These are phyloP conservation scores for Psilocybe tampanensis DNA, from an alignment of 768 basidiomycete species.

Conservation along the genomic window DNA sequence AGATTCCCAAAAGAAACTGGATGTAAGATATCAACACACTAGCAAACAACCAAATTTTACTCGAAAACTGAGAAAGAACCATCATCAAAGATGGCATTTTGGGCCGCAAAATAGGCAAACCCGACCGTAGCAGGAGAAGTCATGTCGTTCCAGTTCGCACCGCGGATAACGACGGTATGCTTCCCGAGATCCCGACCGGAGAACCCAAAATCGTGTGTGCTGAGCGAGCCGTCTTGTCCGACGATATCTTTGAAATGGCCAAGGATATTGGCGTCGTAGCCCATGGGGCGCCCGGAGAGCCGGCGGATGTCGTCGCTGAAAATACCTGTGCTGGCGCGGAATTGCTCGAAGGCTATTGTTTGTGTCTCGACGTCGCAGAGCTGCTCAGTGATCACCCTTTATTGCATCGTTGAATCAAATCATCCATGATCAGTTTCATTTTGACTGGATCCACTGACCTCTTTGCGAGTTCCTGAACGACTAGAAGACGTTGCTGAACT, in stretches of 20 bases:
- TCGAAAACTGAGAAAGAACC: too few species aligned
- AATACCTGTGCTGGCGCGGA: constrained; percentile 33
- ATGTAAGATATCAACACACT: too few species aligned
- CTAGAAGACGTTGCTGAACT: constrained; percentile 46
- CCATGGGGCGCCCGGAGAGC: constrained; percentile 36
- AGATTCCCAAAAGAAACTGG: too few species aligned
- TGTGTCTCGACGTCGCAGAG: constrained; percentile 55
- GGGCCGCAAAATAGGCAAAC: constrained; percentile 32
- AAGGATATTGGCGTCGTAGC: constrained; percentile 38
- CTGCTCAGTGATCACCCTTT: constrained; percentile 44
- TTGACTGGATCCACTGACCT: constrained; percentile 24
- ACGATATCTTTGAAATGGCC: constrained; percentile 31
- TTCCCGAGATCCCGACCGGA: constrained; percentile 39
- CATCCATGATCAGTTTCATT: background rate
- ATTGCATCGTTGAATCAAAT: background rate
- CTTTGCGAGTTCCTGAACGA: constrained; percentile 48
- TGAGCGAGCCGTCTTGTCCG: constrained; percentile 38
- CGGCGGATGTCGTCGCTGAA: constrained; percentile 44
- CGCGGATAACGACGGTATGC: constrained; percentile 33
- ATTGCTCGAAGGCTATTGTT: constrained; percentile 44
- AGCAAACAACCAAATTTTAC: too few species aligned
- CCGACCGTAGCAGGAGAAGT: constrained; percentile 30
- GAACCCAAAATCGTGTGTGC: constrained; percentile 40
- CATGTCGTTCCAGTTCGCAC: constrained; percentile 40
- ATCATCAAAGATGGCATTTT: constrained; percentile 20